Percentiles rank a stretch among this genome's conserved stretches.
phyloP scores from a whole-genome alignment of 1,139 yeast species.

The Candida sp. region DNA sequence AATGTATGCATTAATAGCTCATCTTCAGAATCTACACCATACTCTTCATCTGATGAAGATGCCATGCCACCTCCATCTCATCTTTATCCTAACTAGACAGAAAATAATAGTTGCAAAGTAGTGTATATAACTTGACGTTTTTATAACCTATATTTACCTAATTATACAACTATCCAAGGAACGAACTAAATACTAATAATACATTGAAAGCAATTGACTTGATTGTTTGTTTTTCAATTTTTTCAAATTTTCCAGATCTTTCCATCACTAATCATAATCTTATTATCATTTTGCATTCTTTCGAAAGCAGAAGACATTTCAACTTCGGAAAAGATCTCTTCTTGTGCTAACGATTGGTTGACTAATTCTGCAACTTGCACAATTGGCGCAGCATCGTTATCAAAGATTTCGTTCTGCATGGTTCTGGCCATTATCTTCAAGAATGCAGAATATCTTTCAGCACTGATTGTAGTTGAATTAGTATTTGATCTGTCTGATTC shows the following conservation, averaged over 20 bases:
- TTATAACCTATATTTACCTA: not conserved
- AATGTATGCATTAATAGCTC: conserved; percentile 38
- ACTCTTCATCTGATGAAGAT: conserved; percentile 2
- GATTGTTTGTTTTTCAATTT: not conserved
- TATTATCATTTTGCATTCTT: conserved; percentile 52
- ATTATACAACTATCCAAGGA: not conserved
- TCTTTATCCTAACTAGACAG: not conserved
- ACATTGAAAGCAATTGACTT: not conserved
- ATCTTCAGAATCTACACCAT: conserved; percentile 18
- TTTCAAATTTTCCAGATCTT: conserved; percentile 55
- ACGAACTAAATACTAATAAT: not conserved
- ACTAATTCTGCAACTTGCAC: conserved; percentile 41
- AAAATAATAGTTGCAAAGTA: not conserved
- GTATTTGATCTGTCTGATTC: conserved; percentile 17
- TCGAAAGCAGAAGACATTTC: conserved; percentile 56
- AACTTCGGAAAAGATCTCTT: conserved; percentile 49
- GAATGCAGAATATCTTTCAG: conserved; percentile 46
- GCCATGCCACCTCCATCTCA: not conserved
- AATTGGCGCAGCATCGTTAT: conserved; percentile 44
- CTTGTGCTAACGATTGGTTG: conserved; percentile 55
- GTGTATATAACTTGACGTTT: not conserved
- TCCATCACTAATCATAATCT: conserved; percentile 59
- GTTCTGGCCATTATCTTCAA: conserved; percentile 45
- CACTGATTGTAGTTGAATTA: conserved; percentile 31
- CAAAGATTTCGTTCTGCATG: conserved; percentile 45